Evolutionary conservation across 768 basidiomycete genomes (phyloP).

Genomic region (Saitozyma podzolica): DNA sequence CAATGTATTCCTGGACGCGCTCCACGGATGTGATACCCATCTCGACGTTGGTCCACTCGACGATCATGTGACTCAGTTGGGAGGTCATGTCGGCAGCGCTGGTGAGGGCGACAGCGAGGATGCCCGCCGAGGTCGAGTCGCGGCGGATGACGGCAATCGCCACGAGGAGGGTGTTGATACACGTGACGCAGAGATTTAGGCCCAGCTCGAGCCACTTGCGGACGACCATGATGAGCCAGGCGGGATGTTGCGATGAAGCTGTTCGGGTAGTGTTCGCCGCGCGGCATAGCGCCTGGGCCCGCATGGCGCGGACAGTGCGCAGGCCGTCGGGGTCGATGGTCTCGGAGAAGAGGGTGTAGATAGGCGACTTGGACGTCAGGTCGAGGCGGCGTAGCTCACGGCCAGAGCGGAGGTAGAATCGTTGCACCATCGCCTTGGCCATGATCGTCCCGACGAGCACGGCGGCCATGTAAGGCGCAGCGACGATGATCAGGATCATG

Average conservation of each 20-base stretch:
- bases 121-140: slow-evolving; percentile 10
- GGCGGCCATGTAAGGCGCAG: slow-evolving; percentile 22
- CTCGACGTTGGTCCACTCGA: slow-evolving; percentile 25
- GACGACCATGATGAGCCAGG: slow-evolving; percentile 20
- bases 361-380: not conserved
- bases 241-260: slow-evolving; percentile 22
- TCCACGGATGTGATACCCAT: slow-evolving; percentile 33
- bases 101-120: slow-evolving; percentile 21
- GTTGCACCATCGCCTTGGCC: slow-evolving; percentile 13
- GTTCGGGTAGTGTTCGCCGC: slow-evolving; percentile 8
- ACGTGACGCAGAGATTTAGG: slow-evolving; percentile 8
- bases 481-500: slow-evolving; percentile 13
- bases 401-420: slow-evolving; percentile 24
- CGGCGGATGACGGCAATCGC: slow-evolving; percentile 17
- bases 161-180: slow-evolving; percentile 20
- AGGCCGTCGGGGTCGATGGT: slow-evolving; percentile 21
- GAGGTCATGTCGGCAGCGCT: slow-evolving; percentile 7
- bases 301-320: slow-evolving; percentile 23
- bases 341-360: slow-evolving; percentile 23
- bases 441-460: slow-evolving; percentile 10
- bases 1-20: slow-evolving; percentile 30
- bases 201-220: slow-evolving; percentile 23
- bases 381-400: slow-evolving; percentile 24
- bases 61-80: not conserved
- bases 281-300: slow-evolving; percentile 9